A percentile compares a stretch with the other conserved stretches of the same genome.
Evolutionary conservation across 345 rosid genomes (phyloP).

Genomic region (Ailanthus altissimus): DNA sequence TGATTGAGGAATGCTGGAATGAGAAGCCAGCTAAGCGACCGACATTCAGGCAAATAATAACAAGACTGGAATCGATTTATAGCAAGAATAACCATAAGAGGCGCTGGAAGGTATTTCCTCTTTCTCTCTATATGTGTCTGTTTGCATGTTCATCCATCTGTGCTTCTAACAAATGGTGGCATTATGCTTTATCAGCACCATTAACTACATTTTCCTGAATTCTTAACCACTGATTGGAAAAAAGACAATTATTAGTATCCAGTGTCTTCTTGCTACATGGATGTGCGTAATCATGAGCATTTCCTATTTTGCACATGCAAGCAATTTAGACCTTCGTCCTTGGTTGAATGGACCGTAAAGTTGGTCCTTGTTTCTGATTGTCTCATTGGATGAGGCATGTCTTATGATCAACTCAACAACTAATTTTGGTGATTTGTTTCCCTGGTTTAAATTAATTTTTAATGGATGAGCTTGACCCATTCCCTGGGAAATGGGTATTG

Average conservation of each 20-base stretch:
- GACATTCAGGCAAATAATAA: constrained; percentile 68
- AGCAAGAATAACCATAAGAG: constrained; percentile 56
- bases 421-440: neutral
- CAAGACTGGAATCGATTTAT: constrained; percentile 58
- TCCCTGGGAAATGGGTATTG: neutral
- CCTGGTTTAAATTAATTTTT: neutral
- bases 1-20: constrained; percentile 89
- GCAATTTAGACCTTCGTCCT: neutral
- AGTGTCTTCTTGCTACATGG: neutral
- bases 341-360: neutral
- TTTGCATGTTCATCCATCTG: neutral
- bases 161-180: neutral
- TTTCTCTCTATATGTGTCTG: neutral
- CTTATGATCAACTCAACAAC: neutral
- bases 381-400: neutral
- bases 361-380: neutral
- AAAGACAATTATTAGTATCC: neutral
- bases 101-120: constrained; percentile 70
- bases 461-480: neutral
- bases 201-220: neutral
- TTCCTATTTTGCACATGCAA: neutral
- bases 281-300: neutral
- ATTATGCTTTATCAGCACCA: neutral
- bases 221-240: neutral
- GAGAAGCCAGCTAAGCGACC: constrained; percentile 84